Evolutionary conservation across 2,329 filamentous ascomycete species (phyloP), one percentile per base, ranked within the genome.

Genomic region (Cladosporium cucumerinum): DNA sequence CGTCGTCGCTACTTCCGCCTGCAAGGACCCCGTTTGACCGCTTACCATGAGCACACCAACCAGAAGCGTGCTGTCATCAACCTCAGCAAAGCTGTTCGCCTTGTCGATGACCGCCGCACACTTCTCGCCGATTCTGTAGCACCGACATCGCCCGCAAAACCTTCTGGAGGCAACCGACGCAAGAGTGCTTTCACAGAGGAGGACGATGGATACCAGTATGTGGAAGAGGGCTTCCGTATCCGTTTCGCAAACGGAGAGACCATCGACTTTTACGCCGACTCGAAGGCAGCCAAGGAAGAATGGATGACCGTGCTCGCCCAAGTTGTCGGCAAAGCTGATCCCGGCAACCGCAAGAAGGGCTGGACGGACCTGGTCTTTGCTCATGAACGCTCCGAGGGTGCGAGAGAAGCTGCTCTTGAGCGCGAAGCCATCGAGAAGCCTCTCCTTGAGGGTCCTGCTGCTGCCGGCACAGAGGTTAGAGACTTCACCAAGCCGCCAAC

Each of bases 171-270:
- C 57, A 70, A 71, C 25, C 90, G 95, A 51, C 90, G 95, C 64
- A 93, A 96, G 77, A 97, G 93, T 36, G 95, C 92, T 12, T 99
- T 99, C 77, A 93, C 94, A 1, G 95, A 98, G 78, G 95, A 99
- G 70, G 95, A 99, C 79, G 95, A 99, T 76, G 95, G 95, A 49
- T 99, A 99, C 82, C 97, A 97, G 91, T 99, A 99, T 77, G 94
- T 99, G 61, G 95, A 99, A 78, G 95, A 99, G 77, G 95, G 95
- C 2, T 99, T 99, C 89, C 92, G 95, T 48, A 96, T 99, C 76
- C 92, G 94, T 65, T 99, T 99, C 79, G 96, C 92, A 76, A 99
- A 99, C 74, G 95, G 95, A 67, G 95, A 99, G 80, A 88, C 97
- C 68, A 99, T 99, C 75, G 94, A 98, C 82, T 98, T 98, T 77